These are phyloP conservation scores for Ustilago trichophora DNA, from an alignment of 1,284 basidiomycete genomes.

Conservation along the genomic window DNA sequence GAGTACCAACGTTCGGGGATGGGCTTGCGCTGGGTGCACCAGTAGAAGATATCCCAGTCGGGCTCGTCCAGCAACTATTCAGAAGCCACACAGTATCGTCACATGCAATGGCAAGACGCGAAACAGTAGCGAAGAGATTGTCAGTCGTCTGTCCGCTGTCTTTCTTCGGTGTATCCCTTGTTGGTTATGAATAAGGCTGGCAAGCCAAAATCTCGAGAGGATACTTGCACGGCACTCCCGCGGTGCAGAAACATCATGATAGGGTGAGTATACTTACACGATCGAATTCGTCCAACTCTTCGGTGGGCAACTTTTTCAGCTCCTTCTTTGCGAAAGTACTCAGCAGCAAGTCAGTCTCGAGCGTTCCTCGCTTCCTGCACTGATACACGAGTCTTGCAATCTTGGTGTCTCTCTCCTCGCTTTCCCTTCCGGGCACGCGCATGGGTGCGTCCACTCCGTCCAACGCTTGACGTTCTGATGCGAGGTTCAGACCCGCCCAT, in stretches of 20 bases:
- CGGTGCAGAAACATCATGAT: too few relatives aligned
- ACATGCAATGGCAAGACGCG: too few relatives aligned
- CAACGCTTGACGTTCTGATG: slow-evolving; percentile 39
- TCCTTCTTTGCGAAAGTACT: slow-evolving; percentile 89
- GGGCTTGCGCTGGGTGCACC: slow-evolving; percentile 62
- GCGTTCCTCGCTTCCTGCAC: slow-evolving; percentile 89
- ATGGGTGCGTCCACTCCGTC: slow-evolving; percentile 53
- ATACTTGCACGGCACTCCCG: too few relatives aligned
- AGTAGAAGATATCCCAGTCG: slow-evolving; percentile 98
- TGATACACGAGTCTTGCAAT: slow-evolving; percentile 92
- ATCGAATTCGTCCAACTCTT: slow-evolving; percentile 89
- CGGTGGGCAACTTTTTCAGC: slow-evolving; percentile 74
- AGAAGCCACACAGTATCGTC: too few relatives aligned
- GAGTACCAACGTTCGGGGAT: slow-evolving; percentile 84
- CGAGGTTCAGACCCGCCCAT: slow-evolving; percentile 45
- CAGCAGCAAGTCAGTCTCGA: slow-evolving; percentile 90
- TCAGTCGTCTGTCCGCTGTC: too few relatives aligned
- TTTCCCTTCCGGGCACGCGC: slow-evolving; percentile 70
- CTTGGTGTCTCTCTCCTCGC: slow-evolving; percentile 76
- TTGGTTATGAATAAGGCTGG: too few relatives aligned
- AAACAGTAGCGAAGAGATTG: too few relatives aligned
- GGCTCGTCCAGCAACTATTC: slow-evolving; percentile 94
- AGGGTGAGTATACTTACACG: slow-evolving; percentile 77
- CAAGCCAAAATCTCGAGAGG: too few relatives aligned
- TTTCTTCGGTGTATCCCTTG: too few relatives aligned